Evolutionary conservation across 305 asterid species (phyloP), one percentile per base, ranked within the genome.

Genomic region (Caryopteris hybrid): DNA sequence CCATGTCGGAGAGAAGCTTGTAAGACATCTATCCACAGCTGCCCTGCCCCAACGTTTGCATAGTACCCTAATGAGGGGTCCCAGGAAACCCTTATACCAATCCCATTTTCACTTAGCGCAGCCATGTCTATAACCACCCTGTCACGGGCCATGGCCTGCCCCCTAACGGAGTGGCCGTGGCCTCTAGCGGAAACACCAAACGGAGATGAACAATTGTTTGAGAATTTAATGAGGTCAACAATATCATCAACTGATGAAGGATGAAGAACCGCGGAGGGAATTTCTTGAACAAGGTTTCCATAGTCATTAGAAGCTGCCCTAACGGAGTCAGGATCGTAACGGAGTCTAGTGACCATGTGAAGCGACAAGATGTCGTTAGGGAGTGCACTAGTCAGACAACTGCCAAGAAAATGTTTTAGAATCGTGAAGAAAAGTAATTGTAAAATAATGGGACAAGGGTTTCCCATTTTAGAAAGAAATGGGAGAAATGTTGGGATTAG

Each of bases 21-120:
- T 9, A 90, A 27, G 2, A 87, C 84, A 60, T 87, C 84, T 8
- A 81, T 71, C 96, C 96, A 90, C 17, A 85, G 53, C 70, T 82
- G 81, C 34, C 75, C 91, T 0, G 88, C 92, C 1, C 91, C 89
- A 0, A 85, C 96, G 23, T 89, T 95, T 0, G 81, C 96, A 47
- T 80, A 87, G 20, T 70, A 71, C 67, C 87, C 88, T 55, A 78
- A 7, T 0, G 59, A 18, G 0, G 84, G 75, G 36, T 52, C 34
- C 88, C 92, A 68, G 1, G 80, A 78, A 34, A 87, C 81, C 82
- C 82, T 81, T 6, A 78, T 61, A 0, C 71, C 75, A 17, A 23
- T 55, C 12, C 53, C 61, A 11, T 87, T 95, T 3, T 43, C 11
- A 78, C 45, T 2, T 71, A 86, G 63, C 31, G 79, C 39, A 0